Base-by-base conservation (phyloP, 192 early-diverging fungal genomes). In the Coemansia guatemalensis region DNA sequence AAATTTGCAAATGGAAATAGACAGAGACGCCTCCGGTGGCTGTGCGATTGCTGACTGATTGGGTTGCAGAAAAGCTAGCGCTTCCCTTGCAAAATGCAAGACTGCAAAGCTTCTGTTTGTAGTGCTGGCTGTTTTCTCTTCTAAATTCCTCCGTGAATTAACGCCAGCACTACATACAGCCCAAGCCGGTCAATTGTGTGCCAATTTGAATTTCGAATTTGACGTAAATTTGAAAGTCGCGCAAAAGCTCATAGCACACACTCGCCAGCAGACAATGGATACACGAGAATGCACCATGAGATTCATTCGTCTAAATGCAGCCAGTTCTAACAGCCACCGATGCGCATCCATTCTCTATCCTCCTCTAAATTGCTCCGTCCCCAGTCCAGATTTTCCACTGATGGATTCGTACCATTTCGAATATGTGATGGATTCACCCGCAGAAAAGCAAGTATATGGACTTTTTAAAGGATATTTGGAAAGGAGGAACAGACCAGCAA, bases 361-460 rank as follows among this genome's bases (percentile, higher is more conserved):
- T 35, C 8, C 22, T 47, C 51, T 55, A 20, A 35, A 27, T 53
- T 5, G 27, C 25, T 41, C 60, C 53, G 3, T 27, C 44, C 49
- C 0, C 47, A 26, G 18, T 44, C 12, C 23, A 25, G 2, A 49
- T 22, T 8, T 8, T 47, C 20, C 8, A n/a, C 6, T 21, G 41
- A 60, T 61, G 48, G 52, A 68, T 61, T 53, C 67, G 67, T 69
- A 69, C 67, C 67, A 69, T 69, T 60, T 29, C 52, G 32, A 67
- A 35, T 49, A 32, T 52, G 30, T 26, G 24, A 69, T 53, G 65
- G 65, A 67, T 67, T 67, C 59, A 50, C 65, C 65, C 57, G 56
- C 64, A 66, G 58, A 68, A 51, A 57, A 53, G 51, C 22, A 44
- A 47, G 11, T 25, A 26, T 57, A 58, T 47, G 39, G 23, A 48